Base-by-base conservation (phyloP, 164 flowering plant species). In the Santalum album region DNA sequence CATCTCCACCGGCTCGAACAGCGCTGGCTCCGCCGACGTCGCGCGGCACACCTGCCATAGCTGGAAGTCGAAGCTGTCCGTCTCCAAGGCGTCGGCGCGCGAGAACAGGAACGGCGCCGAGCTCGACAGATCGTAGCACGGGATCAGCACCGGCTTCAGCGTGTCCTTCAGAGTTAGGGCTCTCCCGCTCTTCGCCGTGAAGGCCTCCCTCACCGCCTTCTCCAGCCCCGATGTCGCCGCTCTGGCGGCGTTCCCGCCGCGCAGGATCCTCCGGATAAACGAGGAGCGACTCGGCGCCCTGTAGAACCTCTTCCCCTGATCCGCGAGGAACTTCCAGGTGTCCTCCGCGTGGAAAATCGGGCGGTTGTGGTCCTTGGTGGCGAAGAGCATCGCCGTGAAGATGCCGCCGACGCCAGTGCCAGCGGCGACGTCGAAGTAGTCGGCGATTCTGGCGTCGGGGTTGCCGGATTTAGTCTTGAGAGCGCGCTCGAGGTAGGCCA, bases 41-140 rank as follows among this genome's bases (percentile, higher is more conserved):
- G 97, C 97, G 0, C 86, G 72, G 63, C 99, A 92, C 3, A 92
- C 88, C 67, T 89, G 96, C 86, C 87, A 82, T 3, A 92, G 78
- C 50, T 76, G 69, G 63, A 92, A 92, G 44, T 92, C 91, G 56
- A 63, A 89, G 69, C 96, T 76, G 59, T 82, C 85, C 6, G 83
- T 69, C 53, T 89, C 99, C 3, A 86, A 65, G 6, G 99, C 96
- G 60, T 87, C 96, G 27, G 99, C 99, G 21, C 99, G 62, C 1
- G 95, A 87, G 73, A 92, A 92, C 35, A 92, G 56, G 54, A 89
- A 87, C 57, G 99, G 96, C 51, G 99, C 94, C 62, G 91, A 61
- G 51, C 86, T 89, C 25, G 88, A 73, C 0, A 92, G 70, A 58
- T 92, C 99, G 61, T 84, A 92, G 68, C 99, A 92, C 0, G 99